Percentiles rank a stretch among this genome's conserved stretches.
Conservation (phyloP, 2,329 filamentous ascomycete genomes). For the Gnomoniopsis sp. region DNA sequence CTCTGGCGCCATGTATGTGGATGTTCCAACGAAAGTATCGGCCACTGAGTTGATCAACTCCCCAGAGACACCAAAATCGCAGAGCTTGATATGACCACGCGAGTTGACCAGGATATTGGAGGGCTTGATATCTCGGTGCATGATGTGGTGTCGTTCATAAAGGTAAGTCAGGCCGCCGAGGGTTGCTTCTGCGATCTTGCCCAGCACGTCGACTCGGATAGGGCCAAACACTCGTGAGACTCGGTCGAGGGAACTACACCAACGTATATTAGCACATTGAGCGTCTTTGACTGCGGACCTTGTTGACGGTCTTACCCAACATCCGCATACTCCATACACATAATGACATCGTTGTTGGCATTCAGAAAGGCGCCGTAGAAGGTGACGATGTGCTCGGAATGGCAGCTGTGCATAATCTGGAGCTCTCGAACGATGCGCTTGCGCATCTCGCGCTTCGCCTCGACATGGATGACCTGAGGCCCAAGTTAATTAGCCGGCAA, state of each 20-base stretch:
- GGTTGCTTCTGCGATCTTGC: slow-evolving; percentile 95
- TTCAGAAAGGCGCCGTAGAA: slow-evolving; percentile 98
- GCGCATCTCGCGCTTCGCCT: slow-evolving; percentile 94
- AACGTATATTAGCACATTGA: background rate
- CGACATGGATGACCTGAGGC: slow-evolving; percentile 89
- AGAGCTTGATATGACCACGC: slow-evolving; percentile 90
- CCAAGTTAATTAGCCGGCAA: slow-evolving; percentile 4
- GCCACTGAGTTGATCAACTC: slow-evolving; percentile 97
- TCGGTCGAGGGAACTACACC: slow-evolving; percentile 71
- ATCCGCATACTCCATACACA: slow-evolving; percentile 99
- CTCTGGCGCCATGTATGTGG: slow-evolving; percentile 98
- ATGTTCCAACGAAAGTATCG: slow-evolving; percentile 96
- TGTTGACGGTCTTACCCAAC: slow-evolving; percentile 70
- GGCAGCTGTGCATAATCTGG: slow-evolving; percentile 97
- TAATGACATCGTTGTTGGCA: slow-evolving; percentile 94
- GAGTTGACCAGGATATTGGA: slow-evolving; percentile 98
- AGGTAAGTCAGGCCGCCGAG: slow-evolving; percentile 92
- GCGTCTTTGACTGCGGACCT: background rate
- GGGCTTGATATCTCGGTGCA: slow-evolving; percentile 98
- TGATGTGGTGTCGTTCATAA: slow-evolving; percentile 93
- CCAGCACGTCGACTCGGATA: slow-evolving; percentile 90
- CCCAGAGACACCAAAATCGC: slow-evolving; percentile 97
- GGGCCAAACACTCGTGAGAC: slow-evolving; percentile 95
- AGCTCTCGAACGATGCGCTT: slow-evolving; percentile 96
- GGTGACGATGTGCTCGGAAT: slow-evolving; percentile 93